Evolutionary conservation across 768 basidiomycete species (phyloP), one percentile per base, ranked within the genome.

Genomic region (Lentinus tigrinus): DNA sequence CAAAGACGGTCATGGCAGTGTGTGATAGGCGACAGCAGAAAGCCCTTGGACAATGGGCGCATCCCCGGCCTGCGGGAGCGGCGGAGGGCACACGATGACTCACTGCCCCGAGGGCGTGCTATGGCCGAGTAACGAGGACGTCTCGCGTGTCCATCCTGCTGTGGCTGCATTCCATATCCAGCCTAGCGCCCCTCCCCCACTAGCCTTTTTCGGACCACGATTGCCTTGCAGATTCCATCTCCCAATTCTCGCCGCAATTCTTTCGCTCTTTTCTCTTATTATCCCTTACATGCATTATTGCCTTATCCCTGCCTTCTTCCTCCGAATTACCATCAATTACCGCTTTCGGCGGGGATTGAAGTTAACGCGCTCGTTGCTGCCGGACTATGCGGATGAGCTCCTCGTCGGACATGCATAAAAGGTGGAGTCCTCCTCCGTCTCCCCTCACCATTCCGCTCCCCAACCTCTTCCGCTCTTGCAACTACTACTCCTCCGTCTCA

Each of bases 331-430:
- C 57, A 54, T 40, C 46, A 19, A 34, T 50, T 59, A 17, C 58
- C 58, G 47, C 40, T 21, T 55, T 51, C 14, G 42, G 58, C 36
- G 31, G 31, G 31, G 31, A 31, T 31, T 31, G 31, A 6, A 31
- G 36, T 55, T 48, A 52, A 51, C 10, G 28, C 28, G 10, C 26
- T 38, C 8, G 34, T 40, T 40, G 51, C 34, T 24, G 28, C 28
- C 49, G 37, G 13, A 40, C 39, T 34, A 57, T 17, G 47, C 47
- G 54, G 43, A 26, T 31, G 55, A 14, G 34, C 54, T 51, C 19
- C 36, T 56, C 51, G 59, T 54, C 60, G 55, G 55, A 56, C 53
- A 44, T 40, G 37, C 62, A 63, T 60, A 59, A 49, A 60, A 60
- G 58, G 42, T 57, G 23, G 36, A 23, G 42, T 56, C 54, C 62